Evolutionary conservation across 257 asterid genomes (phyloP).

Genomic region (Capsicum chinense): DNA sequence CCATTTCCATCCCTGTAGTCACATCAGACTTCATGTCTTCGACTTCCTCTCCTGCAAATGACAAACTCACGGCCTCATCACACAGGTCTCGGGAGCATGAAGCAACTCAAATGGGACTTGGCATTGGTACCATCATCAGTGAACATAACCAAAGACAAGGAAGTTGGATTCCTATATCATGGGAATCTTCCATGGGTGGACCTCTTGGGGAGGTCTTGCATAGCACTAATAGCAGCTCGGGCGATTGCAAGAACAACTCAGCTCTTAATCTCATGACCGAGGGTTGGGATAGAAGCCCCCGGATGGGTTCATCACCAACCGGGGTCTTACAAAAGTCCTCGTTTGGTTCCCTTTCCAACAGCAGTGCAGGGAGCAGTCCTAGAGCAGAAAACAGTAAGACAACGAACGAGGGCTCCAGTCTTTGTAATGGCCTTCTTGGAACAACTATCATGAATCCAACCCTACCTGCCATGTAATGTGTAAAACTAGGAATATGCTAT

Average conservation of each 20-base stretch:
- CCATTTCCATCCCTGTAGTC: constrained; percentile 67
- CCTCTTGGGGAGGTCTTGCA: constrained; percentile 94
- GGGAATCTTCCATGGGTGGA: constrained; percentile 85
- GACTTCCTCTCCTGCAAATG: constrained; percentile 54
- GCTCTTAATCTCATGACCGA: constrained; percentile 59
- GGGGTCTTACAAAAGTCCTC: constrained; percentile 85
- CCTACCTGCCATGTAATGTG: constrained; percentile 48
- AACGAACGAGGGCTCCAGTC: constrained; percentile 51
- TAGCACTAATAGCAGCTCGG: constrained; percentile 40
- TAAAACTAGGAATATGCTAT: constrained; percentile 21
- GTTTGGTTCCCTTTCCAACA: constrained; percentile 68
- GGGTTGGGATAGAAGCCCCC: constrained; percentile 67
- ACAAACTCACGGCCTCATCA: constrained; percentile 48
- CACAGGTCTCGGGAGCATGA: constrained; percentile 51
- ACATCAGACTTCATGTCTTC: constrained; percentile 65
- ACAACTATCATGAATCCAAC: constrained; percentile 54
- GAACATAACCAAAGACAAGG: constrained; percentile 45
- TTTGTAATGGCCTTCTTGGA: constrained; percentile 45
- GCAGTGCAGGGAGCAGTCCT: constrained; percentile 88
- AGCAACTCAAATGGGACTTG: constrained; percentile 64
- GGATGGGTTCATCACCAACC: constrained; percentile 70
- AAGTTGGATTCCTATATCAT: constrained; percentile 68
- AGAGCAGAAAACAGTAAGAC: constrained; percentile 51
- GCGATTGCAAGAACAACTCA: constrained; percentile 43
- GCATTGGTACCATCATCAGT: constrained; percentile 45